These are phyloP conservation scores for Yamadazyma oceani DNA, from an alignment of 1,139 yeast genomes.

Conservation along the genomic window DNA sequence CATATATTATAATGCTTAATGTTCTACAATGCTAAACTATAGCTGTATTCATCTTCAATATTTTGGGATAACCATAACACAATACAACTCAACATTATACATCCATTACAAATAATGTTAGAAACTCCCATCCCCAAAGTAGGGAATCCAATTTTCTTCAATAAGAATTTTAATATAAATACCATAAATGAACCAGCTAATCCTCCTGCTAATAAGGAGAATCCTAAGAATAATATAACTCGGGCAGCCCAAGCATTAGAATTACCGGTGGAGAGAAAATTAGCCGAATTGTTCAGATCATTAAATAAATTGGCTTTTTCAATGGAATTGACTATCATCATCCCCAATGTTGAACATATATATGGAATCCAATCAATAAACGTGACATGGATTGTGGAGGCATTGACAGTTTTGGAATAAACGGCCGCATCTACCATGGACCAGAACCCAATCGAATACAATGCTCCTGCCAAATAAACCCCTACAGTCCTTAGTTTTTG, in stretches of 20 bases:
- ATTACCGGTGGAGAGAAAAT: constrained; percentile 47
- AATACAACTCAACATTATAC: constrained; percentile 85
- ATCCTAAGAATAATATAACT: constrained; percentile 84
- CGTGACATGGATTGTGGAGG: constrained; percentile 81
- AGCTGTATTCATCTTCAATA: constrained; percentile 92
- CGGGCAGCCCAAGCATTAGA: constrained; percentile 92
- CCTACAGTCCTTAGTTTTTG: constrained; percentile 72
- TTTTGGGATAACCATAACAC: constrained; percentile 91
- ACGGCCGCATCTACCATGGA: constrained; percentile 84
- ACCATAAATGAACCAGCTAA: constrained; percentile 90
- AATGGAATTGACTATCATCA: constrained; percentile 87
- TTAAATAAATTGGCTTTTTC: constrained; percentile 76
- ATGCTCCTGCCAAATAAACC: constrained; percentile 71
- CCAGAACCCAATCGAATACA: constrained; percentile 90
- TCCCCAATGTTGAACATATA: constrained; percentile 84
- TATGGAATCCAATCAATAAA: constrained; percentile 96
- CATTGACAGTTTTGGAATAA: constrained; percentile 81
- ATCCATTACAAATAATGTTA: constrained; percentile 77
- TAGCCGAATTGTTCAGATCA: constrained; percentile 43
- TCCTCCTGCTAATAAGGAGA: constrained; percentile 91
- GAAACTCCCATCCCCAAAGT: constrained; percentile 94
- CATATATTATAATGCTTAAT: constrained; percentile 4
- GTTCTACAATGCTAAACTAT: constrained; percentile 81
- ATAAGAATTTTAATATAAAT: constrained; percentile 75
- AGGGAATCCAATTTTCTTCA: constrained; percentile 79